phyloP scores from a whole-genome alignment of 2,329 filamentous ascomycete species.

The Blastomyces emzantsi region DNA sequence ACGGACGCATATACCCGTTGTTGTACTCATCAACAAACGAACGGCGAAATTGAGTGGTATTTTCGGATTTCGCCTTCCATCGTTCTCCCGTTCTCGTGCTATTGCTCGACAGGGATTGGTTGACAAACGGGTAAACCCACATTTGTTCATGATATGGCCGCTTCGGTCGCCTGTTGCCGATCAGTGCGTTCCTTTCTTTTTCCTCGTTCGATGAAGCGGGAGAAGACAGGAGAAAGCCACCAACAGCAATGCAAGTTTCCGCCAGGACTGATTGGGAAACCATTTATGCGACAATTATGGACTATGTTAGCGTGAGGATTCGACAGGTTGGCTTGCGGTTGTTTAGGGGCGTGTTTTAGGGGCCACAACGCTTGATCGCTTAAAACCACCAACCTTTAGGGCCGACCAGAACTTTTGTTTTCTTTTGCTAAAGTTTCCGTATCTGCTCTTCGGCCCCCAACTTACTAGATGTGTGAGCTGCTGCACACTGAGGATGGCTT shows the following conservation, averaged over 20 bases:
- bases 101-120: background rate
- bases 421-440: background rate
- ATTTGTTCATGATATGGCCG: background rate
- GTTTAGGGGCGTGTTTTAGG: background rate
- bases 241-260: background rate
- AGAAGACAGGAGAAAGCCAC: background rate
- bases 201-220: background rate
- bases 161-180: background rate
- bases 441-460: background rate
- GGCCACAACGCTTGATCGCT: background rate
- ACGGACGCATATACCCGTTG: background rate
- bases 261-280: background rate
- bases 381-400: background rate
- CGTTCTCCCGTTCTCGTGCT: background rate
- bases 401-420: no score
- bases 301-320: background rate
- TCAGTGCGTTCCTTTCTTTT: background rate
- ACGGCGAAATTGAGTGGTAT: background rate
- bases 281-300: background rate
- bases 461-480: background rate
- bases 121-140: background rate
- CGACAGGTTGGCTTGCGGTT: no score
- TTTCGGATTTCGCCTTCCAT: background rate
- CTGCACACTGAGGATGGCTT: background rate
- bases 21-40: background rate